Conservation (phyloP, 2,329 filamentous ascomycete species). For the Exophiala sideris region DNA sequence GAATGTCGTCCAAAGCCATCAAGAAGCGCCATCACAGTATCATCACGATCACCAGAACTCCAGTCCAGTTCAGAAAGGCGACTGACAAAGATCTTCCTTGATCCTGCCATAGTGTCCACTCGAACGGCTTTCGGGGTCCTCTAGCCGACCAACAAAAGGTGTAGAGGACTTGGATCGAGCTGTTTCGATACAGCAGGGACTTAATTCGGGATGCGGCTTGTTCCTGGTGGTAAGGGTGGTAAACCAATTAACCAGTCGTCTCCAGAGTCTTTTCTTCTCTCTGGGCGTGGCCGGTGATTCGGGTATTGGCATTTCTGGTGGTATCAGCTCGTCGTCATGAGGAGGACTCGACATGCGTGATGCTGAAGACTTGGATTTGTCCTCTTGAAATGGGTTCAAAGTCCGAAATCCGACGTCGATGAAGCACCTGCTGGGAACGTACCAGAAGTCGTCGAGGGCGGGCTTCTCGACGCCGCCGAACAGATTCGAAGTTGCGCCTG, state of each 20-base stretch:
- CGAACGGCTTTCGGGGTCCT: slow-evolving; percentile 9
- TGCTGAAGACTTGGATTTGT: background rate
- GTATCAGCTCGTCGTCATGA: too few relatives aligned
- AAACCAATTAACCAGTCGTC: slow-evolving; percentile 10
- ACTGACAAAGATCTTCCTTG: slow-evolving; percentile 13
- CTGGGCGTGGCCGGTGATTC: too few relatives aligned
- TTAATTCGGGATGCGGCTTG: background rate
- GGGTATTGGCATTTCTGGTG: too few relatives aligned
- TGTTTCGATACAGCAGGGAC: slow-evolving; percentile 16
- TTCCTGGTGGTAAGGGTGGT: slow-evolving; percentile 11
- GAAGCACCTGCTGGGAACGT: slow-evolving; percentile 26
- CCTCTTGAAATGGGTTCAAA: slow-evolving; percentile 21
- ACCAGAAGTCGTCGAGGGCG: slow-evolving; percentile 17
- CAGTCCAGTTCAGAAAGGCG: slow-evolving; percentile 6
- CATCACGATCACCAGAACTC: too few relatives aligned
- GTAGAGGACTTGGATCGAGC: background rate
- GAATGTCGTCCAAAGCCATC: too few relatives aligned
- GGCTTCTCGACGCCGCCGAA: background rate
- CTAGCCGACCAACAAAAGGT: slow-evolving; percentile 18
- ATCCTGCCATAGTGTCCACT: slow-evolving; percentile 4
- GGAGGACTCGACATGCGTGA: background rate
- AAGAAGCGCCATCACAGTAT: too few relatives aligned
- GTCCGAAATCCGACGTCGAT: slow-evolving; percentile 24
- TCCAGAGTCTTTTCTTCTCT: slow-evolving; percentile 3
- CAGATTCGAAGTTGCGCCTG: background rate